Base-by-base conservation (phyloP, 108 stramenopile genomes). In the Craspedostauros australis region DNA sequence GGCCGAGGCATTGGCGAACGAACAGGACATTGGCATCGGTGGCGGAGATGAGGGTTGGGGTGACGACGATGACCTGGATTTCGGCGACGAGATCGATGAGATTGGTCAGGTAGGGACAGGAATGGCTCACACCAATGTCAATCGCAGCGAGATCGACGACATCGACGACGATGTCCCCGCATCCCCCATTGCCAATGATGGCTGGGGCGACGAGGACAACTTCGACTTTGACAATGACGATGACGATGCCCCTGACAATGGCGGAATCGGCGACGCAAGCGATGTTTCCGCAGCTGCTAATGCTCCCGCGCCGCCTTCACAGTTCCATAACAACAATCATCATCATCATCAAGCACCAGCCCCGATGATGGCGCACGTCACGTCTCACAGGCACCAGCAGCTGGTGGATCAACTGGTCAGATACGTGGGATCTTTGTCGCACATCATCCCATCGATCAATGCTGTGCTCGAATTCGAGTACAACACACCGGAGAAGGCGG, bases 401-500 rank as follows among this genome's bases (percentile, higher is more conserved):
- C 3, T 14, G 30, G 15, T 14, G 36, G n/a, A n/a, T n/a, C 14
- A 60, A 14, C 29, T 39, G 4, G 12, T 2, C 24, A 5, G 15
- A 16, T 50, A 50, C 29, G 19, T 46, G 49, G 30, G 48, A 14
- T 22, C 16, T 20, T 33, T 68, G 42, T 27, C 49, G 28, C 33
- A 45, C 2, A 56, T 84, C 20, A 42, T 79, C 23, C 11, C 68
- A 15, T 69, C 84, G 0, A 57, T 85, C 34, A 78, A 81, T 36
- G 77, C 72, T 27, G 55, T 76, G 1, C 71, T 85, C 25, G 79
- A 83, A 56, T 55, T 70, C 33, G 81, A 89, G 45, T 80, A 84
- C 72, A 89, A 83, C 71, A 82, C 76, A 8, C 68, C 70, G 9
- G 72, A 77, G 40, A 79, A 83, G 29, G 82, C 82, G 3, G 62